A percentile compares a stretch with the other conserved stretches of the same genome.
Conservation (phyloP, 192 early-diverging fungal genomes). For the Coemansia sp. region DNA sequence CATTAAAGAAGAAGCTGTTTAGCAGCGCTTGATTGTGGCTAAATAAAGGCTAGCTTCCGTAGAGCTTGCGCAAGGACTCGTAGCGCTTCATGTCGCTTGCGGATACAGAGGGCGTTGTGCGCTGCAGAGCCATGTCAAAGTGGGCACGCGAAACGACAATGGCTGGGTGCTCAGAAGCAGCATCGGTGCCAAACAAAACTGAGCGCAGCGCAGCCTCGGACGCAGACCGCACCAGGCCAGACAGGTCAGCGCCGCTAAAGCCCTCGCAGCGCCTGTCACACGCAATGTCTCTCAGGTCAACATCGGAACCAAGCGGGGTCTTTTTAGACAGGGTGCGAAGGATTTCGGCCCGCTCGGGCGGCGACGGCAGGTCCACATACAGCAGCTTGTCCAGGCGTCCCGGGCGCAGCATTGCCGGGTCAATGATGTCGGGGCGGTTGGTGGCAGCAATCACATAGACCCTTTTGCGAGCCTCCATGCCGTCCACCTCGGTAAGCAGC, state of each 20-base stretch:
- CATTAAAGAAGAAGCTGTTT: conserved; percentile 44
- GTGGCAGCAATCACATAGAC: conserved; percentile 98
- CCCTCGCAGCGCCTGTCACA: conserved; percentile 65
- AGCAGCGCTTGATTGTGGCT: background rate
- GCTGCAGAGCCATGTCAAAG: conserved; percentile 79
- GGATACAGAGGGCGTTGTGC: conserved; percentile 79
- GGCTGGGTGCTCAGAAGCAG: background rate
- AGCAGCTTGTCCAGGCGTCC: conserved; percentile 95
- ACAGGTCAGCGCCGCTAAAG: conserved; percentile 76
- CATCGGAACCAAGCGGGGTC: conserved; percentile 72
- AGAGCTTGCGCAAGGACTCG: conserved; percentile 44
- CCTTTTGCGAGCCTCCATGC: conserved; percentile 79
- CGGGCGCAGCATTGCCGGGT: conserved; percentile 96
- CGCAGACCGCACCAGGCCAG: conserved; percentile 73
- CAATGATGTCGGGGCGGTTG: conserved; percentile 96
- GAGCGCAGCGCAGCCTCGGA: conserved; percentile 76
- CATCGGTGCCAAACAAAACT: conserved; percentile 13
- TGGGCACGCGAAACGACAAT: conserved; percentile 49
- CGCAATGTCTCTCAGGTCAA: conserved; percentile 57
- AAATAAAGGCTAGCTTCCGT: conserved; percentile 20
- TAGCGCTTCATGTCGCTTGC: conserved; percentile 53
- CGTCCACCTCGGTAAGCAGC: conserved; percentile 94
- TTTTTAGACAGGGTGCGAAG: conserved; percentile 67
- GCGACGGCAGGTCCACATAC: conserved; percentile 91
- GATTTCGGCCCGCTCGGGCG: conserved; percentile 79